Evolutionary conservation across 495 filamentous ascomycete species (phyloP), one percentile per base, ranked within the genome.

Genomic region (Aspergillus ostianus): DNA sequence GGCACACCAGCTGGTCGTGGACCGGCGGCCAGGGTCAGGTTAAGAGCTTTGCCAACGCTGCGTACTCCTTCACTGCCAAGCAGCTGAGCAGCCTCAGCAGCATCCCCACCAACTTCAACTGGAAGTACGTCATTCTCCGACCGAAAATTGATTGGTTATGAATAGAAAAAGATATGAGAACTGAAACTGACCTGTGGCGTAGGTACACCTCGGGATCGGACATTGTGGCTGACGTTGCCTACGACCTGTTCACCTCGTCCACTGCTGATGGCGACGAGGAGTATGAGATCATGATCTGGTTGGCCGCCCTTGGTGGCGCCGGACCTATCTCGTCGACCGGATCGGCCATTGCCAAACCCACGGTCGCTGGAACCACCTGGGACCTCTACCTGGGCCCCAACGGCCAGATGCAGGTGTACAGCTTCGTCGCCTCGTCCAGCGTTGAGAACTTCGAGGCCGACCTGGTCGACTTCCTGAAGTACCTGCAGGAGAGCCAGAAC

Each of bases 251-350:
- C 73, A 78, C 81, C 46, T 75, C 76, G 18, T 73, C 79, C 21
- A 76, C 75, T 19, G 64, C 80, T 10, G 66, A 66, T 53, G 77
- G 77, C 21, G 65, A 65, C 41, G 69, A 75, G 29, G 75, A 84
- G 64, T 88, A 87, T 68, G 87, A 90, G 70, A 78, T 90, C 68
- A 90, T 90, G 87, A 76, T 90, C 64, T 90, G 87, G 87, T 79
- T 89, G 21, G 85, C 73, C 4, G 81, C 82, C 27, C 69, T 83
- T 57, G 85, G 84, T 32, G 84, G 82, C 51, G 84, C 86, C 4
- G 84, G 84, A 12, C 84, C 85, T 5, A 87, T 88, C 67, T 85
- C 83, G 13, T 77, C 77, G 29, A 83, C 76, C 7, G 84, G 84
- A 54, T 76, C 73, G 10, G 30, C 84, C 1, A 74, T 86, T 57